phyloP scores from a whole-genome alignment of 2,329 filamentous ascomycete species.

The Chrysosporium queenslandicum region DNA sequence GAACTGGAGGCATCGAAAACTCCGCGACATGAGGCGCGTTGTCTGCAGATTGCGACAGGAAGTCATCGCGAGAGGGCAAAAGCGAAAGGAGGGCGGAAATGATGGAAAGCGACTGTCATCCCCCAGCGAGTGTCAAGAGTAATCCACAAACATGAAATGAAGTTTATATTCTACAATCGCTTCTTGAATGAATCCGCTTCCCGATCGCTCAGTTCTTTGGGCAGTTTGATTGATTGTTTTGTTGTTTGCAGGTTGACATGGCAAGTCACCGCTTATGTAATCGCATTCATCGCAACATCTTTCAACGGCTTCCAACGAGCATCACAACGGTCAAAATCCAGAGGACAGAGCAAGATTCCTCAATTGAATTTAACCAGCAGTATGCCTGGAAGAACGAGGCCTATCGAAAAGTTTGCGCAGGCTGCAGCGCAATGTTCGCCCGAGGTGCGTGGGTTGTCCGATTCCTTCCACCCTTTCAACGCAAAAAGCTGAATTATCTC shows the following conservation, averaged over 20 bases:
- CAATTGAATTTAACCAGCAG: conserved; percentile 14
- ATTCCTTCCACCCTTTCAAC: background rate
- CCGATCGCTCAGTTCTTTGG: background rate
- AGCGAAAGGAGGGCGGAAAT: conserved; percentile 10
- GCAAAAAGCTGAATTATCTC: conserved; percentile 10
- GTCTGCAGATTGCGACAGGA: conserved; percentile 32
- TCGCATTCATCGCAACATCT: too few relatives aligned
- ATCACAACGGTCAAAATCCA: background rate
- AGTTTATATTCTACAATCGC: background rate
- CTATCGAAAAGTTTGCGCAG: conserved; percentile 59
- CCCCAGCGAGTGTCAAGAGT: background rate
- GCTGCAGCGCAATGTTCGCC: conserved; percentile 55
- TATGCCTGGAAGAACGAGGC: conserved; percentile 46
- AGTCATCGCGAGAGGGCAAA: conserved; percentile 30
- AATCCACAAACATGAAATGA: conserved; percentile 2
- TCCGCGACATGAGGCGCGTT: conserved; percentile 39
- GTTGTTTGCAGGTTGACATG: conserved; percentile 1
- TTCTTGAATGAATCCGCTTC: background rate
- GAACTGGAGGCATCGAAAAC: conserved; percentile 43
- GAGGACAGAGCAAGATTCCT: background rate
- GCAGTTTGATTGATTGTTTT: conserved; percentile 3
- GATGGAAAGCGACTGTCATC: background rate
- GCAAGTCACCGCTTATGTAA: too few relatives aligned
- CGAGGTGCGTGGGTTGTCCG: conserved; percentile 43
- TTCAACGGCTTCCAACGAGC: too few relatives aligned